Percentiles rank a stretch among this genome's conserved stretches.
phyloP scores from a whole-genome alignment of 2,329 filamentous ascomycete species.

The Orbilia blumenaviensis region DNA sequence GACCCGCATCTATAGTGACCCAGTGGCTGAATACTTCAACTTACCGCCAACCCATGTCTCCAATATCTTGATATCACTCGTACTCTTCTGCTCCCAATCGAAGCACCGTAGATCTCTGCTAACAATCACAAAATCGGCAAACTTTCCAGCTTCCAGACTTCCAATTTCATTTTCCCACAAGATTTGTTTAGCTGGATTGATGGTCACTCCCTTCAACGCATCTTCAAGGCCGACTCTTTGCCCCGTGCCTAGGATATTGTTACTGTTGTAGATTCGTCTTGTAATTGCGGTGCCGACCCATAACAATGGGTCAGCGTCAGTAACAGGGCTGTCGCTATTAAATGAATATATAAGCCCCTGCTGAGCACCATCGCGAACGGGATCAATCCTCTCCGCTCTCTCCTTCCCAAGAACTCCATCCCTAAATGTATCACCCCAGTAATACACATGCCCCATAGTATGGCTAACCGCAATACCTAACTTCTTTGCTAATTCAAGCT shows the following conservation, averaged over 20 bases:
- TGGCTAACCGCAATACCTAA: conserved; percentile 35
- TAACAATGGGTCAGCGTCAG: conserved; percentile 34
- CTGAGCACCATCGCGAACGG: conserved; percentile 28
- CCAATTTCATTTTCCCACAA: conserved; percentile 21
- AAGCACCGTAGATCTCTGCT: conserved; percentile 27
- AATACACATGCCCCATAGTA: conserved; percentile 46
- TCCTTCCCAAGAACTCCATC: conserved; percentile 14
- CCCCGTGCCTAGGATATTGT: conserved; percentile 10
- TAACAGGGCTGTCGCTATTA: conserved; percentile 49
- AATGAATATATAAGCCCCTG: conserved; percentile 31
- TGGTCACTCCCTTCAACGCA: conserved; percentile 37
- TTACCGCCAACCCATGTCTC: conserved; percentile 44
- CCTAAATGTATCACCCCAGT: conserved; percentile 39
- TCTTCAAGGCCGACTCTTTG: conserved; percentile 27
- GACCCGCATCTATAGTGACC: not conserved
- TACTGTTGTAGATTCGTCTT: conserved; percentile 27
- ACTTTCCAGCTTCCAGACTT: conserved; percentile 30
- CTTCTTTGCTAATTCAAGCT: not conserved
- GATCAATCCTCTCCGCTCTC: conserved; percentile 38
- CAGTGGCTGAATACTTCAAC: not conserved
- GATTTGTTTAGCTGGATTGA: conserved; percentile 32
- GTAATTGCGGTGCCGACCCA: conserved; percentile 49
- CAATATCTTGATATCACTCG: conserved; percentile 17
- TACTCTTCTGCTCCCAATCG: conserved; percentile 15
- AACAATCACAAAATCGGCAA: conserved; percentile 33